Percentiles rank a stretch among this genome's conserved stretches.
Evolutionary conservation across 257 asterid genomes (phyloP).

Genomic region (Jacaranda mimosifolia): DNA sequence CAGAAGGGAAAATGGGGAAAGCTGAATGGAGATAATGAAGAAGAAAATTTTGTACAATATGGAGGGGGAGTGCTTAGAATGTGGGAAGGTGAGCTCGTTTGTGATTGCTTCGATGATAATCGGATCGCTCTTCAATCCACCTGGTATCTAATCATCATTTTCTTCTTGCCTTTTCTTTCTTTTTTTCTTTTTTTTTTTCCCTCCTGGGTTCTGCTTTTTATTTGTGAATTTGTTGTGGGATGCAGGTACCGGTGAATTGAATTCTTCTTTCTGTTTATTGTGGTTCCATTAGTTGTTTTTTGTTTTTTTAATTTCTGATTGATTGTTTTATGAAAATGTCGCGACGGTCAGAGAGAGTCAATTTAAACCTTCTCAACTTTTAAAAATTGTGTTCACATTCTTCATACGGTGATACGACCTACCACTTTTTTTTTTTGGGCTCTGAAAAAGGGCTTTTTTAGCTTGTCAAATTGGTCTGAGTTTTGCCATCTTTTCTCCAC

Average conservation of each 20-base stretch:
- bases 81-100: slow-evolving; percentile 96
- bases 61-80: slow-evolving; percentile 82
- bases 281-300: too few species aligned
- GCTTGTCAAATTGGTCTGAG: background rate
- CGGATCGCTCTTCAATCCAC: slow-evolving; percentile 79
- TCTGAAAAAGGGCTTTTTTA: slow-evolving; percentile 10
- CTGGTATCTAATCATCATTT: slow-evolving; percentile 54
- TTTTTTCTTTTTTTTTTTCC: background rate
- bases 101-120: slow-evolving; percentile 80
- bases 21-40: slow-evolving; percentile 49
- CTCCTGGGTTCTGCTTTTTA: background rate
- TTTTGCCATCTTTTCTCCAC: background rate
- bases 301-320: too few species aligned
- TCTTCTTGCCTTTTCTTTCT: background rate
- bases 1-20: slow-evolving; percentile 76
- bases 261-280: too few species aligned
- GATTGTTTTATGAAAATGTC: too few species aligned
- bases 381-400: too few species aligned
- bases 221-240: background rate
- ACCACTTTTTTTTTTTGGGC: background rate
- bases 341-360: too few species aligned
- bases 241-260: background rate
- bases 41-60: slow-evolving; percentile 35
- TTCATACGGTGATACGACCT: too few species aligned
- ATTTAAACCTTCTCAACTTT: too few species aligned